Evolutionary conservation across 805 yeast genomes (phyloP).

Genomic region (Candida dajiaensis): DNA sequence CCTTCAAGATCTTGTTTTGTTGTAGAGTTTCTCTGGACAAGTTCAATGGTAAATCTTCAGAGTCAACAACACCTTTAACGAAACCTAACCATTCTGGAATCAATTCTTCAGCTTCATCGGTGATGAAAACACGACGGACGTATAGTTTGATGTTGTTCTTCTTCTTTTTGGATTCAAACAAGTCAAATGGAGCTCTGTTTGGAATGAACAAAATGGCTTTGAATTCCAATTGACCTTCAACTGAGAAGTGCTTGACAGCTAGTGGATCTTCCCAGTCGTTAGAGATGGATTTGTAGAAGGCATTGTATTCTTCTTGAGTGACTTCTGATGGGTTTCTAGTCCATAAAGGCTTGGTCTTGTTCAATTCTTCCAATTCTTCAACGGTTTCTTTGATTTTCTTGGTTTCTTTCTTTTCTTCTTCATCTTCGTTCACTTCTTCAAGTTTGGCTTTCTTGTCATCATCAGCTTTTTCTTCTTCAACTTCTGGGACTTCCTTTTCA

Average conservation of each 20-base stretch:
- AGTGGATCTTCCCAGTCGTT: conserved; percentile 99
- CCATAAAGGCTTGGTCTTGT: conserved; percentile 99
- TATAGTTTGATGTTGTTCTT: conserved; percentile 97
- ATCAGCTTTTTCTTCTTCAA: conserved; percentile 40
- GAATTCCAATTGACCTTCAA: conserved; percentile 99
- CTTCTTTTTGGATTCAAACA: conserved; percentile 98
- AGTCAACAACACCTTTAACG: conserved; percentile 98
- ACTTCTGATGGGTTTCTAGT: conserved; percentile 98
- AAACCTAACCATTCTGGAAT: conserved; percentile 98
- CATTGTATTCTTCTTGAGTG: conserved; percentile 96
- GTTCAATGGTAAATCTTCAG: conserved; percentile 99
- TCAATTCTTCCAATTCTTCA: conserved; percentile 94
- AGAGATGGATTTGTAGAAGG: conserved; percentile 98
- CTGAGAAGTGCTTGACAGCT: conserved; percentile 99
- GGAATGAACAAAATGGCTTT: conserved; percentile 97
- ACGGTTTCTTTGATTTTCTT: conserved; percentile 91
- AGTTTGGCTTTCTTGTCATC: conserved; percentile 67
- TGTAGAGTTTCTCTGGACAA: conserved; percentile 99
- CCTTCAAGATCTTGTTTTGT: conserved; percentile 99
- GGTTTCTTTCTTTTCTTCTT: conserved; percentile 66
- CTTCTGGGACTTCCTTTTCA: conserved; percentile 86
- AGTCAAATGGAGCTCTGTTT: conserved; percentile 98
- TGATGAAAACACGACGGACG: conserved; percentile 98
- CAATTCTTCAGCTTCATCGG: conserved; percentile 98
- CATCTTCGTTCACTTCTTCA: conserved; percentile 70